A percentile compares a stretch with the other conserved stretches of the same genome.
These are phyloP conservation scores for Cordia subcordata DNA, from an alignment of 257 asterid genomes.

Conservation along the genomic window DNA sequence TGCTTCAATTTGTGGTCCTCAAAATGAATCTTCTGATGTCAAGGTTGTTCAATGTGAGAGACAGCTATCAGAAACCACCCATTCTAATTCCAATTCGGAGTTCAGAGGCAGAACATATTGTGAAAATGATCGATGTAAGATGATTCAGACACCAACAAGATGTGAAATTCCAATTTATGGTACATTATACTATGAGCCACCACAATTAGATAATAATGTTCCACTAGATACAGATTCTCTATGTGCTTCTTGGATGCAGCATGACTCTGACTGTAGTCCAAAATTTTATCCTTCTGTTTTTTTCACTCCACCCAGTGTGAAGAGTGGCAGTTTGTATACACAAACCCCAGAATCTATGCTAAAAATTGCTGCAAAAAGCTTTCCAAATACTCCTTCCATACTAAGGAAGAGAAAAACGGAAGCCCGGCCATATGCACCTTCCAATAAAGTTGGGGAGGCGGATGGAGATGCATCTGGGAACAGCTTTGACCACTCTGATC, in stretches of 20 bases:
- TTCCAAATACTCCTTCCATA: constrained; percentile 86
- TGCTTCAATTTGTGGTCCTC: constrained; percentile 23
- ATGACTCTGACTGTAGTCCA: constrained; percentile 40
- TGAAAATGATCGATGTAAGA: constrained; percentile 33
- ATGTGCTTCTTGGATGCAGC: constrained; percentile 32
- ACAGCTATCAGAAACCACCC: constrained; percentile 30
- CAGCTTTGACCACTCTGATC: constrained; percentile 23
- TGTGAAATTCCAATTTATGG: constrained; percentile 43
- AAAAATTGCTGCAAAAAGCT: constrained; percentile 78
- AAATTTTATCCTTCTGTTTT: constrained; percentile 35
- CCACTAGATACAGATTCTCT: constrained; percentile 33
- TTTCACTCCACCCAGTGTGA: constrained; percentile 65
- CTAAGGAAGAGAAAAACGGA: constrained; percentile 64
- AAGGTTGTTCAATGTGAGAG: constrained; percentile 28
- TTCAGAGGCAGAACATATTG: constrained; percentile 14
- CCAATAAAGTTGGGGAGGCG: constrained; percentile 22
- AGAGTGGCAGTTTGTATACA: constrained; percentile 29
- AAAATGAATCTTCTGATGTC: constrained; percentile 30
- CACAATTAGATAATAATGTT: constrained; percentile 31
- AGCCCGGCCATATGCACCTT: constrained; percentile 16
- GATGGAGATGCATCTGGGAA: constrained; percentile 20
- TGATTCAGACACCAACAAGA: constrained; percentile 27
- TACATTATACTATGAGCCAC: constrained; percentile 74
- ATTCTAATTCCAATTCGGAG: constrained; percentile 22
- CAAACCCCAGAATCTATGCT: constrained; percentile 83